These are phyloP conservation scores for Vararia minispora DNA, from an alignment of 768 basidiomycete species.

Conservation along the genomic window DNA sequence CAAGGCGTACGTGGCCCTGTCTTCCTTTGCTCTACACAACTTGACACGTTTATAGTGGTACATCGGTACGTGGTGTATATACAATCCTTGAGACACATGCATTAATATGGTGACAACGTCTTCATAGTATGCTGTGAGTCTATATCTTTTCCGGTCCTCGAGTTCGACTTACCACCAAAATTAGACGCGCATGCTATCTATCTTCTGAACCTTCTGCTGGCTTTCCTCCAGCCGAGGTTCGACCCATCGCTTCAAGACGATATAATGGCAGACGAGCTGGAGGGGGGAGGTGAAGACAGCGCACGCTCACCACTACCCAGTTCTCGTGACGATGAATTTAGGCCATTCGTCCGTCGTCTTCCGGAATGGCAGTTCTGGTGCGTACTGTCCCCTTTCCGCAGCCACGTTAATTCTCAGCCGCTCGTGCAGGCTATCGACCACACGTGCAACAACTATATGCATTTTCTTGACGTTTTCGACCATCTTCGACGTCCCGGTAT, in stretches of 20 bases:
- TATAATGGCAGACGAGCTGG: constrained; percentile 87
- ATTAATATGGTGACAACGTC: constrained; percentile 6
- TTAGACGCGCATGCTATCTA: constrained; percentile 89
- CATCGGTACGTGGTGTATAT: constrained; percentile 52
- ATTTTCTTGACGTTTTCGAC: constrained; percentile 73
- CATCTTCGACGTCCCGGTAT: constrained; percentile 92
- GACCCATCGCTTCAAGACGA: constrained; percentile 95
- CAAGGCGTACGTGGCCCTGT: constrained; percentile 40
- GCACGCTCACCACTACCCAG: constrained; percentile 47
- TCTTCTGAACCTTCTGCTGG: constrained; percentile 89
- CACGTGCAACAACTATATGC: constrained; percentile 78
- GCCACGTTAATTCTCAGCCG: constrained; percentile 2
- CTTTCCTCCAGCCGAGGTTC: constrained; percentile 96
- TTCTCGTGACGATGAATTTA: constrained; percentile 85
- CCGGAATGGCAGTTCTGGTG: constrained; percentile 98
- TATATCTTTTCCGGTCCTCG: not conserved
- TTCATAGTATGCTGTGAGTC: constrained; percentile 58
- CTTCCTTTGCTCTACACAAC: not conserved
- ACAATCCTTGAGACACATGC: not conserved
- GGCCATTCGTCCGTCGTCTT: constrained; percentile 89
- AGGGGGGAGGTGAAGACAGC: constrained; percentile 65
- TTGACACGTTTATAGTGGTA: constrained; percentile 54
- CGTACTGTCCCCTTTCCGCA: constrained; percentile 14
- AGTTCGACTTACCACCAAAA: not conserved
- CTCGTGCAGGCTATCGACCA: constrained; percentile 72